phyloP scores from a whole-genome alignment of 176 grass and related monocot genomes.

The Triticum aestivum region IWGSC_CS_RefSeq_v2.1 NC_057805.1:13053445-13053944 shows the following conservation, averaged over 20 bases:
- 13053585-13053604: constrained; percentile 11
- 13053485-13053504: constrained; percentile 40
- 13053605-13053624: constrained; percentile 35
- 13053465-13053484: constrained; percentile 38
- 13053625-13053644: constrained; percentile 33
- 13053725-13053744: background rate
- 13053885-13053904: constrained; percentile 68
- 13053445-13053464: constrained; percentile 59
- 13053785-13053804: constrained; percentile 38
- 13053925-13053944: constrained; percentile 47
- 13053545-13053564: constrained; percentile 41
- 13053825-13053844: constrained; percentile 31
- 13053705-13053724: constrained; percentile 42
- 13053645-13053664: constrained; percentile 42
- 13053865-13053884: constrained; percentile 47
- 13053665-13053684: constrained; percentile 55
- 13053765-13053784: constrained; percentile 46
- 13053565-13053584: constrained; percentile 31
- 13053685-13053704: constrained; percentile 49
- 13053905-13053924: constrained; percentile 21
- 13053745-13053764: constrained; percentile 40
- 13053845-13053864: constrained; percentile 29
- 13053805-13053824: constrained; percentile 42
- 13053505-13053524: constrained; percentile 19
- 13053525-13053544: constrained; percentile 57